Base-by-base conservation (phyloP, 306 rosid genomes). In the Purshia tridentata region DNA sequence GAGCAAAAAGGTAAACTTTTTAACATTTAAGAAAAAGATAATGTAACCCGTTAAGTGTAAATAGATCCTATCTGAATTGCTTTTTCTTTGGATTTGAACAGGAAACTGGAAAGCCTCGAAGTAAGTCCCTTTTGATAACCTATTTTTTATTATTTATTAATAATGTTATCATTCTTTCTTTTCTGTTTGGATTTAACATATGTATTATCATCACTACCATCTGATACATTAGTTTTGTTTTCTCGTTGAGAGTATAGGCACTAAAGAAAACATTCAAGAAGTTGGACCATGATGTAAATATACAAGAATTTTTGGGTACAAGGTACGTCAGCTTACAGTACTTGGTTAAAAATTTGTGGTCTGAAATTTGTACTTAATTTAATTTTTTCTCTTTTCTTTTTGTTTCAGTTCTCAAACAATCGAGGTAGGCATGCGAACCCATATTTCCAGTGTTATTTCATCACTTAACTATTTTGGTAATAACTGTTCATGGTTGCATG, bases 61-160 rank as follows among this genome's bases (percentile, higher is more conserved):
- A 39, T 6, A 49, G 53, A 69, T 41, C 56, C 57, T 78, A 56
- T 76, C 73, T 56, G 37, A 80, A 37, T 45, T 70, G 41, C 40
- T 76, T 46, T 23, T 78, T 68, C 65, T 37, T 63, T 81, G 76
- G 49, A 59, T 84, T 81, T 73, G 65, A 79, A 81, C 91, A 91
- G 95, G 95, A 89, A 91, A 78, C 78, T 87, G 87, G 97, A 91
- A 85, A 89, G 91, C 77, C 91, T 89, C 60, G 92, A 87, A 87
- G 97, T 91, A 72, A 85, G 97, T 84, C 42, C 44, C 40, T 73
- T 79, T 73, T 53, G 67, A 16, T 64, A 61, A 54, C 49, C 63
- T 75, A 52, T 12, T 65, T 70, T 57, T 54, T 49, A n/a, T 65
- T 72, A 57, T 54, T 49, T n/a, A 56, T 44, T 11, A 6, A 65